Evolutionary conservation across 768 basidiomycete species (phyloP), one percentile per base, ranked within the genome.

Genomic region (Suillus lakei): DNA sequence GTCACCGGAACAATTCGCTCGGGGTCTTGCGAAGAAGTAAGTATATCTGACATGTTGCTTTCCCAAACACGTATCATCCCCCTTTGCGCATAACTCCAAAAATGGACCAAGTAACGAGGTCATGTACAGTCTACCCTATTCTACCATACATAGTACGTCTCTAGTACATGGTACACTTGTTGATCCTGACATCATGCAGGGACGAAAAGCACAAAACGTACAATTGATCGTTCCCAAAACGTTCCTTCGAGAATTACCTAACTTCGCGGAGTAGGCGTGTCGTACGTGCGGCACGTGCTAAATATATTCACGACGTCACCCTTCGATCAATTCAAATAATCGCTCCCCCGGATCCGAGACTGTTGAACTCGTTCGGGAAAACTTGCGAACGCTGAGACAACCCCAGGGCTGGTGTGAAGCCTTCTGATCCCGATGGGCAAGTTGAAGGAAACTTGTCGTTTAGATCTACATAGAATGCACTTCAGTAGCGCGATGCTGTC

Each of bases 161-260:
- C n/a, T n/a, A n/a, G n/a, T n/a, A 12, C 38, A 39, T 39, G 15
- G 13, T 39, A 15, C 38, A 18, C 44, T 46, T 46, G n/a, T 23
- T 46, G n/a, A 46, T 46, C 44, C n/a, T 46, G 44, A 23, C 44
- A 46, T 46, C 44, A 46, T 46, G 44, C 44, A 46, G 44, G 44
- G n/a, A n/a, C 44, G 44, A 21, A 43, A 43, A 1, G 16, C 41
- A 43, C 43, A 21, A 21, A 43, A 43, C 1, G 16, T 16, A 43
- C 43, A 21, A 21, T 39, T 15, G 38, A 43, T 8, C 44, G 4
- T n/a, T 21, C n/a, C n/a, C n/a, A n/a, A 44, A 44, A 4, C 10
- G 44, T 46, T n/a, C n/a, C 21, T 46, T n/a, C 23, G n/a, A n/a
- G n/a, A 46, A 46, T 46, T 23, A 46, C 9, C n/a, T 46, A 46